Percentiles rank a stretch among this genome's conserved stretches.
phyloP scores from a whole-genome alignment of 1,139 yeast genomes.

The Yamadazyma sp. region DNA sequence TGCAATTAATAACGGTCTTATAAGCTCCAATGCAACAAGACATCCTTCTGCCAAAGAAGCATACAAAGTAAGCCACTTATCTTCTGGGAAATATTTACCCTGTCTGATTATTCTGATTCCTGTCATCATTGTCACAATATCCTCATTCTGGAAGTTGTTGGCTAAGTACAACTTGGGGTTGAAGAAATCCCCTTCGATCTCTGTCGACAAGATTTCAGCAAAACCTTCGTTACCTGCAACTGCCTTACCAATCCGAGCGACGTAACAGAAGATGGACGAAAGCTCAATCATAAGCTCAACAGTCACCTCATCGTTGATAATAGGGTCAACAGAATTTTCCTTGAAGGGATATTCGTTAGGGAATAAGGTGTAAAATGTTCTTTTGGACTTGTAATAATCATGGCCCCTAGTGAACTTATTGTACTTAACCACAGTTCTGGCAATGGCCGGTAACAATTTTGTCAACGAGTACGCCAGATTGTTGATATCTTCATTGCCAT shows the following conservation, averaged over 20 bases:
- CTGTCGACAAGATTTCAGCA: constrained; percentile 25
- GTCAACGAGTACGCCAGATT: constrained; percentile 46
- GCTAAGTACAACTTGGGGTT: constrained; percentile 33
- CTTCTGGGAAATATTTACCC: constrained; percentile 62
- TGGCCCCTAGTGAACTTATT: constrained; percentile 54
- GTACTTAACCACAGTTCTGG: constrained; percentile 52
- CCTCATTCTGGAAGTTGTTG: constrained; percentile 38
- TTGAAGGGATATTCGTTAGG: constrained; percentile 68
- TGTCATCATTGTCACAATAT: constrained; percentile 47
- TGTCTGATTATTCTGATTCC: constrained; percentile 60
- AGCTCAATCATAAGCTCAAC: constrained; percentile 76
- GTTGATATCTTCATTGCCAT: constrained; percentile 21
- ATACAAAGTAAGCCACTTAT: constrained; percentile 68
- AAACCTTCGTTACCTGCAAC: constrained; percentile 50
- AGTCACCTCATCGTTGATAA: constrained; percentile 66
- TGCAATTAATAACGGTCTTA: constrained; percentile 53
- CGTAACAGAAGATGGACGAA: constrained; percentile 55
- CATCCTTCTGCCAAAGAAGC: constrained; percentile 63
- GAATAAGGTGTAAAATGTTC: constrained; percentile 66
- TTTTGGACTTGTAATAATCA: constrained; percentile 55
- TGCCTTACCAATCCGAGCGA: constrained; percentile 52
- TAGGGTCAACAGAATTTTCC: constrained; percentile 69
- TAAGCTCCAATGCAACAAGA: constrained; percentile 55
- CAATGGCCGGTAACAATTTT: constrained; percentile 52
- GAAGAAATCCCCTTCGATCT: constrained; percentile 33